Evolutionary conservation across 2,329 filamentous ascomycete species (phyloP).

Genomic region (Phoma sp.): DNA sequence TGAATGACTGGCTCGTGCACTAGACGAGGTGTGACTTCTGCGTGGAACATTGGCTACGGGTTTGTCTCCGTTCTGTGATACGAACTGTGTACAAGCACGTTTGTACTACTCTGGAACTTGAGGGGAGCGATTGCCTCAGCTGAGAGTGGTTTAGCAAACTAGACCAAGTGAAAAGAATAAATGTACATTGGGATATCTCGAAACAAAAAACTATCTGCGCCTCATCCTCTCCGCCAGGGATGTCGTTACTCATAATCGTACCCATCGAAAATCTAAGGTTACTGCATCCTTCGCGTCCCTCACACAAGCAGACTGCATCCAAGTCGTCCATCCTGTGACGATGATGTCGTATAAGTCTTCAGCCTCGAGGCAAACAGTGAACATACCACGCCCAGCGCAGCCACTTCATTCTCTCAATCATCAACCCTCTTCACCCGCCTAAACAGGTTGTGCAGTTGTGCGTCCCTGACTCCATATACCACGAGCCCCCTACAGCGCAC

Average conservation of each 20-base stretch:
- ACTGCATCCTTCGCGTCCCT: not conserved
- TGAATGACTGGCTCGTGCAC: not conserved
- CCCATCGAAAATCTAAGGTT: too few species aligned
- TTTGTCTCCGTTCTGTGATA: not conserved
- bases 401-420: not conserved
- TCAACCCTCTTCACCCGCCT: not conserved
- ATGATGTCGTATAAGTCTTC: not conserved
- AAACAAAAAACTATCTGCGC: not conserved
- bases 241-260: not conserved
- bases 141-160: not conserved
- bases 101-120: not conserved
- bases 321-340: not conserved
- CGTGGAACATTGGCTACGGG: not conserved
- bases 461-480: not conserved
- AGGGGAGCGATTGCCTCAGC: not conserved
- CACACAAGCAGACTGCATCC: not conserved
- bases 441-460: not conserved
- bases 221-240: not conserved
- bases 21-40: not conserved
- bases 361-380: not conserved
- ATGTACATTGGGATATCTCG: slow-evolving; percentile 7
- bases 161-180: not conserved
- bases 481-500: not conserved
- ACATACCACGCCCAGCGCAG: not conserved
- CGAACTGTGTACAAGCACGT: not conserved